Evolutionary conservation across 2,329 filamentous ascomycete species (phyloP).

Genomic region (Ceratocystis variospora): DNA sequence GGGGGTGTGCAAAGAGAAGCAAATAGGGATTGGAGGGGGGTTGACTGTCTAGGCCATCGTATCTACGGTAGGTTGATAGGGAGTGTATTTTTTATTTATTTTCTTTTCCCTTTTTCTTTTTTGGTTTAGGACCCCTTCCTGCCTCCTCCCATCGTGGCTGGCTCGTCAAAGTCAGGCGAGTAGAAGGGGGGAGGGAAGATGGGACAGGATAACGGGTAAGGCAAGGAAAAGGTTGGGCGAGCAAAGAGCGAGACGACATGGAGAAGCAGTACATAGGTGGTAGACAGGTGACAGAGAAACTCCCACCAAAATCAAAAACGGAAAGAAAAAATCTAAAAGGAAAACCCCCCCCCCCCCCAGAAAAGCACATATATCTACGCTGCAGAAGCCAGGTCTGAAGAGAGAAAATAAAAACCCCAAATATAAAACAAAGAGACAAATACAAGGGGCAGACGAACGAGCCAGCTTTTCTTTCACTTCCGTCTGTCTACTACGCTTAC

Average conservation of each 20-base stretch:
- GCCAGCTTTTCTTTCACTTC: neutral
- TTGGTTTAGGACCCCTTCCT: neutral
- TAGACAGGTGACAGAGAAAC: too few relatives aligned
- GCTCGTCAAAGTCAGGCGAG: neutral
- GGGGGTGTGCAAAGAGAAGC: neutral
- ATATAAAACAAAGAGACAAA: neutral
- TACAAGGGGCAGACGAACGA: neutral
- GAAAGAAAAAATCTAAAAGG: neutral
- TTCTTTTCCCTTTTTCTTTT: neutral
- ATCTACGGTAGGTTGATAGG: neutral
- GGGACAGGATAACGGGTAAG: neutral
- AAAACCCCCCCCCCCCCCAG: neutral
- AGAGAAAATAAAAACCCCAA: neutral
- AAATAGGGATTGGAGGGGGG: neutral
- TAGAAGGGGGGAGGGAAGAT: neutral
- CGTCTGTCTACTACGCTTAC: neutral
- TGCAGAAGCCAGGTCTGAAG: too few relatives aligned
- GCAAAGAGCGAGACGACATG: neutral
- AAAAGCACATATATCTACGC: neutral
- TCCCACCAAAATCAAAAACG: too few relatives aligned
- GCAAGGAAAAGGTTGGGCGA: neutral
- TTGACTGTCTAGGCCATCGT: neutral
- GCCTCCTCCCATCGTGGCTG: neutral
- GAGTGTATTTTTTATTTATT: neutral
- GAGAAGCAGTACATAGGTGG: neutral